Percentiles rank a stretch among this genome's conserved stretches.
phyloP scores from a whole-genome alignment of 116 monocot species.

The Cymodocea nodosa region DNA sequence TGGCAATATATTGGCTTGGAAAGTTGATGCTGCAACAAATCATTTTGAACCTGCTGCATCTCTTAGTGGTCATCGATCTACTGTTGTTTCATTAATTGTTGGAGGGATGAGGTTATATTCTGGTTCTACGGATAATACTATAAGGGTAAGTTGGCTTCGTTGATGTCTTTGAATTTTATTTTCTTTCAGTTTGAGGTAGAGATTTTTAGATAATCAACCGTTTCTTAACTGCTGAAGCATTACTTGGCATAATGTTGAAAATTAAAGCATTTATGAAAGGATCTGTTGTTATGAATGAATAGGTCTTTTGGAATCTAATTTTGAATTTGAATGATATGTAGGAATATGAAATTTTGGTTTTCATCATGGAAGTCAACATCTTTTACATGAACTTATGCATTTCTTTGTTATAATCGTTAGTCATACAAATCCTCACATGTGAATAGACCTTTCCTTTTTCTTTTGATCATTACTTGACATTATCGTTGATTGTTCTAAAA shows the following conservation, averaged over 20 bases:
- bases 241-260: no score
- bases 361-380: no score
- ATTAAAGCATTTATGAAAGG: no score
- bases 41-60: slow-evolving; percentile 84
- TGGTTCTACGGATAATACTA: slow-evolving; percentile 77
- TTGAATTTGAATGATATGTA: no score
- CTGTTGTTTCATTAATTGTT: slow-evolving; percentile 73
- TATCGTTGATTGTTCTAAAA: neutral
- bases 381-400: no score
- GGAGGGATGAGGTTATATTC: slow-evolving; percentile 69
- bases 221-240: no score
- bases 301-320: no score
- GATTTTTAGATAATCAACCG: neutral
- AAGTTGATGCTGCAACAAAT: slow-evolving; percentile 36
- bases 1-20: slow-evolving; percentile 69
- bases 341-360: no score
- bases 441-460: no score
- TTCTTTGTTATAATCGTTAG: no score
- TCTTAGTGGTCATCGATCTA: slow-evolving; percentile 60
- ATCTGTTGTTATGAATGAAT: no score
- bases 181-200: neutral
- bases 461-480: neutral
- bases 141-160: slow-evolving; percentile 37
- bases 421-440: no score
- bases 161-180: neutral